Conservation (phyloP, 2,329 filamentous ascomycete genomes). For the Thelonectria rubi region DNA sequence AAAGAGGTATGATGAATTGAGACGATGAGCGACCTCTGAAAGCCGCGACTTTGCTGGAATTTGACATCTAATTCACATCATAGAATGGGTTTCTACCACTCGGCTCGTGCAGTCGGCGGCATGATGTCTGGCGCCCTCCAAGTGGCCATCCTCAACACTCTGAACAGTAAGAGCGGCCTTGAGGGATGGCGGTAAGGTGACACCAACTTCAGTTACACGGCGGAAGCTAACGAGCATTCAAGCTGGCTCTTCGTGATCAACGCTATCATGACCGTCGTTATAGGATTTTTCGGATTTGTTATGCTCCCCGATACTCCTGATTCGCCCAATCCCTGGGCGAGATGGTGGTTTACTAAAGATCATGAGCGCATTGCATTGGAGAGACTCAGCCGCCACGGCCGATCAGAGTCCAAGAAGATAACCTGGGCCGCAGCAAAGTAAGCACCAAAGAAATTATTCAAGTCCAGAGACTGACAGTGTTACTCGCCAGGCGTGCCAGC, state of each 20-base stretch:
- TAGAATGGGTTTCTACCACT: constrained; percentile 53
- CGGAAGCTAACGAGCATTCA: neutral
- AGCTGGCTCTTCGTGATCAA: constrained; percentile 22
- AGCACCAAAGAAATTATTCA: neutral
- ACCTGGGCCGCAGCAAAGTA: constrained; percentile 40
- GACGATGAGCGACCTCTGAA: neutral
- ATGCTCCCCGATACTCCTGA: constrained; percentile 19
- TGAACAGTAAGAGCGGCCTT: constrained; percentile 50
- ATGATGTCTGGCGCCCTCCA: constrained; percentile 57
- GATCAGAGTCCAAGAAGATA: constrained; percentile 37
- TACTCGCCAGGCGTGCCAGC: constrained; percentile 34
- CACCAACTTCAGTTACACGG: neutral
- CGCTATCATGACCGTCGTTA: constrained; percentile 6
- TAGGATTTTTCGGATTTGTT: constrained; percentile 22
- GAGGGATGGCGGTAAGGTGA: constrained; percentile 51
- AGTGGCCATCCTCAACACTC: constrained; percentile 51
- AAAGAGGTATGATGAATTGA: constrained; percentile 13
- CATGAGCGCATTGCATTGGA: constrained; percentile 42
- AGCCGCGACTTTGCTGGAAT: accelerated
- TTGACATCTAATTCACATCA: neutral
- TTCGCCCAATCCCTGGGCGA: constrained; percentile 36
- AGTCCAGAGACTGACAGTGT: neutral
- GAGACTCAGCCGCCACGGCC: constrained; percentile 40
- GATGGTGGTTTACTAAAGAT: constrained; percentile 42
- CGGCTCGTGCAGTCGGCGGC: constrained; percentile 50